Evolutionary conservation across 371 early-diverging fungal genomes (phyloP).

Genomic region (Ordospora colligata): DNA sequence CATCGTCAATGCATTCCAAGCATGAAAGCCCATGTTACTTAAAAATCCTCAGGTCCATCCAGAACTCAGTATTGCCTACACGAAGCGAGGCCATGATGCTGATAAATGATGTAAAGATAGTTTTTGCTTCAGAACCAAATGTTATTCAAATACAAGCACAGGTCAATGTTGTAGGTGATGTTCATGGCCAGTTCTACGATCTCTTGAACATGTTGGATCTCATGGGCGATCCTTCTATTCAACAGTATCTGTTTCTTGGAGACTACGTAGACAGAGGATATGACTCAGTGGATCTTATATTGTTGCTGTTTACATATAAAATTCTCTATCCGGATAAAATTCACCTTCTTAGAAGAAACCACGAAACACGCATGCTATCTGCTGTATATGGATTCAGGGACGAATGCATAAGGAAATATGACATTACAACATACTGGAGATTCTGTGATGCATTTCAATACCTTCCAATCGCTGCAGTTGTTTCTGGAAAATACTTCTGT

Average conservation of each 20-base stretch:
- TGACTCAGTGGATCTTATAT: conserved; percentile 50
- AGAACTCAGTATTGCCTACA: conserved; percentile 1
- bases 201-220: conserved; percentile 49
- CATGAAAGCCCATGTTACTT: background rate
- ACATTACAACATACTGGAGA: conserved; percentile 28
- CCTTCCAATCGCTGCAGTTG: conserved; percentile 50
- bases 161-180: conserved; percentile 55
- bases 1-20: background rate
- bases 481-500: conserved; percentile 48
- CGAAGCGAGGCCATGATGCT: conserved; percentile 12
- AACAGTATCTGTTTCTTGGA: conserved; percentile 55
- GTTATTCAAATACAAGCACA: conserved; percentile 38
- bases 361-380: conserved; percentile 46
- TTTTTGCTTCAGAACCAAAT: conserved; percentile 43
- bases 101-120: conserved; percentile 13
- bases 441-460: conserved; percentile 51
- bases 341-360: conserved; percentile 55
- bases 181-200: conserved; percentile 60
- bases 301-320: conserved; percentile 51
- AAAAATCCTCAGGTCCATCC: conserved; percentile 2
- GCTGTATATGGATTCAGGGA: conserved; percentile 51
- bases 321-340: conserved; percentile 23
- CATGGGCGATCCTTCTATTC: conserved; percentile 26
- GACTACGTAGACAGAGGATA: conserved; percentile 60
- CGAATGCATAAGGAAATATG: conserved; percentile 52